phyloP scores from a whole-genome alignment of 345 rosid genomes.

The Arabis alpina region DNA sequence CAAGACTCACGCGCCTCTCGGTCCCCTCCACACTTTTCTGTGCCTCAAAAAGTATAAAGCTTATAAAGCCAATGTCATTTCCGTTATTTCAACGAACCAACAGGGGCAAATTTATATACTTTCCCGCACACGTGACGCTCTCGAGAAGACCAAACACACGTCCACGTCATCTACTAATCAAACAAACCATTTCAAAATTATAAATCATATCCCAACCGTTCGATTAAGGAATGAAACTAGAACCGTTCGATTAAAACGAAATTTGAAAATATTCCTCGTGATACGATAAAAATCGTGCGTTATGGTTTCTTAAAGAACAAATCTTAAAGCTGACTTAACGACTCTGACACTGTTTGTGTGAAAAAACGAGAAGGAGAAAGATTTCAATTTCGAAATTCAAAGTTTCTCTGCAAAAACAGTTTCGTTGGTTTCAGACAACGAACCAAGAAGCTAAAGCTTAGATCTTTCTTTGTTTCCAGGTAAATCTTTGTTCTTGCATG shows the following conservation, averaged over 20 bases:
- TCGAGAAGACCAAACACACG: constrained; percentile 41
- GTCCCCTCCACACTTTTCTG: constrained; percentile 11
- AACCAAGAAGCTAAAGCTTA: constrained; percentile 31
- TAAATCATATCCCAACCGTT: constrained; percentile 58
- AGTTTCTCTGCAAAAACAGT: constrained; percentile 27
- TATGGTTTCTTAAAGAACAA: constrained; percentile 36
- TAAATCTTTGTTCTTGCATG: constrained; percentile 27
- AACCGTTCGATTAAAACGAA: constrained; percentile 49
- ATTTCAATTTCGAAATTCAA: constrained; percentile 41
- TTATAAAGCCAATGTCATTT: constrained; percentile 4
- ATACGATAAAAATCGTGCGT: constrained; percentile 42
- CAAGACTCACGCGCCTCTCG: constrained; percentile 46
- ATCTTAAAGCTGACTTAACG: constrained; percentile 43
- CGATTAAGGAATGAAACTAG: constrained; percentile 26
- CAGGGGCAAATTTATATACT: background rate
- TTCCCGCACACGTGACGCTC: constrained; percentile 43
- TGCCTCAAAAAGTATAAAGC: too few relatives aligned
- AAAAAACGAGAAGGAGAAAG: constrained; percentile 31
- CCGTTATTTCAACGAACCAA: background rate
- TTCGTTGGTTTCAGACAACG: background rate
- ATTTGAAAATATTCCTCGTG: constrained; percentile 35
- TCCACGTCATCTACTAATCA: constrained; percentile 49
- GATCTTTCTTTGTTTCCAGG: constrained; percentile 38
- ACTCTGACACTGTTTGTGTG: constrained; percentile 50
- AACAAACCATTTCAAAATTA: constrained; percentile 48